A percentile compares a stretch with the other conserved stretches of the same genome.
Conservation (phyloP, 129 eudicot genomes). For the Heracleum sosnowskyi region DNA sequence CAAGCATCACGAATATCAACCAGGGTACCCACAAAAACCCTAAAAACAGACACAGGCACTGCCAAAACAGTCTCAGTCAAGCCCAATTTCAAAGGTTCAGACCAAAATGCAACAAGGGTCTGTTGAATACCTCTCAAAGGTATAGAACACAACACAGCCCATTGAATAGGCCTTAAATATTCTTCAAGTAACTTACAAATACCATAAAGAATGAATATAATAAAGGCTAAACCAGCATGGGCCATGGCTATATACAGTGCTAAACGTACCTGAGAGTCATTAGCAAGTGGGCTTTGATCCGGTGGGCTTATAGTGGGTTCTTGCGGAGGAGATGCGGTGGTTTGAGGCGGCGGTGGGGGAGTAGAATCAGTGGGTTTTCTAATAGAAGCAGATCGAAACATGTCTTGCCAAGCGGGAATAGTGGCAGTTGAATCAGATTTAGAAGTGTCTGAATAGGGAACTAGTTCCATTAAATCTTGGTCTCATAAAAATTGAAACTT, state of each 20-base stretch:
- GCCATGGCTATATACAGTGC: slow-evolving; percentile 96
- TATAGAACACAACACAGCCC: slow-evolving; percentile 93
- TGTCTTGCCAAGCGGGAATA: slow-evolving; percentile 82
- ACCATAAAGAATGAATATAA: slow-evolving; percentile 46
- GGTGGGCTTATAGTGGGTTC: background rate
- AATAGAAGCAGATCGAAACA: slow-evolving; percentile 89
- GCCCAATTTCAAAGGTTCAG: slow-evolving; percentile 63
- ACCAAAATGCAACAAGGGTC: slow-evolving; percentile 78
- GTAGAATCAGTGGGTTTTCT: slow-evolving; percentile 42
- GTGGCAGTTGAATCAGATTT: slow-evolving; percentile 23
- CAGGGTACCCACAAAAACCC: slow-evolving; percentile 63
- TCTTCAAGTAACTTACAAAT: slow-evolving; percentile 66
- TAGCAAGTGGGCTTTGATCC: slow-evolving; percentile 24
- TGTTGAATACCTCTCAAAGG: slow-evolving; percentile 83
- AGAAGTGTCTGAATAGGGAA: slow-evolving; percentile 74
- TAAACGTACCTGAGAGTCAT: slow-evolving; percentile 75
- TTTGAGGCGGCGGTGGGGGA: slow-evolving; percentile 13
- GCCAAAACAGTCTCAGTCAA: slow-evolving; percentile 74
- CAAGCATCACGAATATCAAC: slow-evolving; percentile 49
- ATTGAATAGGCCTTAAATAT: slow-evolving; percentile 66
- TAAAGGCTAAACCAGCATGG: slow-evolving; percentile 70
- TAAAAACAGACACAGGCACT: slow-evolving; percentile 64
- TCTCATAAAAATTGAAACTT: background rate
- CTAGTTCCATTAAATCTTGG: slow-evolving; percentile 46
- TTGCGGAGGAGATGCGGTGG: background rate